Evolutionary conservation across 768 basidiomycete species (phyloP).

Genomic region (Boletellus ananas): DNA sequence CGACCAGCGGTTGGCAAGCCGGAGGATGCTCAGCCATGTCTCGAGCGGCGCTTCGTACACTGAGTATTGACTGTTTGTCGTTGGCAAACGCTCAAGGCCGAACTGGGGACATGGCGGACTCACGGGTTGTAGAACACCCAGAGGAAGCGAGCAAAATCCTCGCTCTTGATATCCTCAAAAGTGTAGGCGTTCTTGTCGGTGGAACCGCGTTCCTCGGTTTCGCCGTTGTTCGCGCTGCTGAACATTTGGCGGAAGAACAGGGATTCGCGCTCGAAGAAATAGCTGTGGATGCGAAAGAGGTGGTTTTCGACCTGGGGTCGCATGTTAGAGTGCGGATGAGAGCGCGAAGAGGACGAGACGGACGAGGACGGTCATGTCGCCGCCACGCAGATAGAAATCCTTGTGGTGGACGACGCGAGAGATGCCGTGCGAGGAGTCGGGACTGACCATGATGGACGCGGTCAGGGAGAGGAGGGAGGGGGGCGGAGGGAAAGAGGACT

Average conservation of each 20-base stretch:
- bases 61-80: constrained; percentile 32
- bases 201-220: constrained; percentile 35
- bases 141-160: constrained; percentile 52
- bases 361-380: constrained; percentile 57
- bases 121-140: constrained; percentile 67
- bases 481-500: constrained; percentile 22
- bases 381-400: constrained; percentile 54
- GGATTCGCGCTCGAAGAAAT: constrained; percentile 64
- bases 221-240: constrained; percentile 22
- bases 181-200: constrained; percentile 41
- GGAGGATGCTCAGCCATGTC: constrained; percentile 41
- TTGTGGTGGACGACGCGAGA: constrained; percentile 35
- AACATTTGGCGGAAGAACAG: constrained; percentile 40
- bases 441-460: constrained; percentile 23
- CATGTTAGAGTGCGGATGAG: constrained; percentile 9
- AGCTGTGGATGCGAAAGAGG: constrained; percentile 55
- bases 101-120: constrained; percentile 16
- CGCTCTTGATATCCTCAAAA: constrained; percentile 40
- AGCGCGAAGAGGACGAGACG: constrained; percentile 15
- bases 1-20: constrained; percentile 38
- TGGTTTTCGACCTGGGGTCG: constrained; percentile 49
- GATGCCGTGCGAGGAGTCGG: constrained; percentile 25
- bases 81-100: neutral
- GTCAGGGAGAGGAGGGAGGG: constrained; percentile 28
- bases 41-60: constrained; percentile 37